Evolutionary conservation across 1,139 yeast species (phyloP), one percentile per base, ranked within the genome.

Genomic region (Candida frijolesensis): DNA sequence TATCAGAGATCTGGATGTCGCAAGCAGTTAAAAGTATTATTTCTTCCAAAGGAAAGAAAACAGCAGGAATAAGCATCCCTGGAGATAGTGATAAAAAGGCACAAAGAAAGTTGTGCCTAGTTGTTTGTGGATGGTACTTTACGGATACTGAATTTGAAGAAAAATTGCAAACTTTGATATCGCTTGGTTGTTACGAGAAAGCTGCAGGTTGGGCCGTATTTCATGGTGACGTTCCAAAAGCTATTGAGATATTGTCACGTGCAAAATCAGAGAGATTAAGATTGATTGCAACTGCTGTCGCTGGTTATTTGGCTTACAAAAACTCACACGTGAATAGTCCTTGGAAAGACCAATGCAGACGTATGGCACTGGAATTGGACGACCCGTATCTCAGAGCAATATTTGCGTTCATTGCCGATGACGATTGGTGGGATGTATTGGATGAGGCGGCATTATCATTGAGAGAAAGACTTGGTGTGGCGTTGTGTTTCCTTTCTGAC

Each of bases 191-290:
- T 55, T 80, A 80, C 53, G 96, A 90, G 56, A 86, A 94, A 63
- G 98, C 99, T 0, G 99, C 98, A 0, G 98, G 96, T 0, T 90
- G 97, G 96, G 97, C 98, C 0, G 94, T 91, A 0, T 94, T 94
- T 66, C 95, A 90, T 64, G 97, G 96, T 1, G 89, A 91, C 65
- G 88, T 94, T 1, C 80, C 82, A 4, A 79, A 85, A 51, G 97
- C 97, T 0, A 88, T 92, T 9, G 83, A 82, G 33, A 85, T 90
- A 11, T 71, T 94, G 50, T 76, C 83, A 0, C 69, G 76, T 5
- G 80, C 90, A 2, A 79, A 80, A 46, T 81, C 79, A 50, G 88
- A 85, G 58, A 72, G 87, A 47, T 75, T 89, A 45, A 70, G 88
- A 46, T 76, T 94, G 45, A 91, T 94, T 79, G 90, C 97, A 0